Percentiles rank a stretch among this genome's conserved stretches.
Evolutionary conservation across 73 alveolate species (phyloP).

Genomic region (Strombidium stylifer): DNA sequence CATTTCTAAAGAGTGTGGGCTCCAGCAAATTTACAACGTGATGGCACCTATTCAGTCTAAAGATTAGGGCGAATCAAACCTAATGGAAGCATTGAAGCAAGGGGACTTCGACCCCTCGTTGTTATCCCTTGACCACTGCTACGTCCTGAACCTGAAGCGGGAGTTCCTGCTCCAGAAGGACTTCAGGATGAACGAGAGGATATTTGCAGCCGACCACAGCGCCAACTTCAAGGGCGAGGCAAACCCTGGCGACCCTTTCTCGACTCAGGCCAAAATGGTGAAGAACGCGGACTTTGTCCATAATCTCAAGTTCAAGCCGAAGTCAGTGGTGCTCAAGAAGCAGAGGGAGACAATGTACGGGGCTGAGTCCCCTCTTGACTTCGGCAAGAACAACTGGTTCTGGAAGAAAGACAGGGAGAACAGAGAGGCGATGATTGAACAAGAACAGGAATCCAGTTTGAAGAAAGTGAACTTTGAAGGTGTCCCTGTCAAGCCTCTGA

Average conservation of each 20-base stretch:
- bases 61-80: not conserved
- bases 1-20: not conserved
- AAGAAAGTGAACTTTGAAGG: not conserved
- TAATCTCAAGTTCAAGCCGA: not conserved
- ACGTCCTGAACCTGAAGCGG: too few relatives aligned
- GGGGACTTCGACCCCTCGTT: not conserved
- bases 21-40: constrained; percentile 23
- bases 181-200: too few relatives aligned
- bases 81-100: not conserved
- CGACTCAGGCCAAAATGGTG: not conserved
- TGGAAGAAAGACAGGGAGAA: not conserved
- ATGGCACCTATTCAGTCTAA: constrained; percentile 22
- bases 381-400: not conserved
- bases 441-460: not conserved
- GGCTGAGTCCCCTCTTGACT: not conserved
- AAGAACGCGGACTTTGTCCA: not conserved
- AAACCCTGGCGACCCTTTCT: not conserved
- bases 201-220: not conserved
- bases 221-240: not conserved
- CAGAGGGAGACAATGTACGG: too few relatives aligned
- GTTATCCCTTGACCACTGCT: not conserved
- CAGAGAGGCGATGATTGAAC: not conserved
- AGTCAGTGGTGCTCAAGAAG: not conserved
- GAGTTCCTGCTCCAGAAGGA: too few relatives aligned
- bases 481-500: not conserved